Conservation (phyloP, 2,329 filamentous ascomycete genomes). For the Fusarium sp. region DNA sequence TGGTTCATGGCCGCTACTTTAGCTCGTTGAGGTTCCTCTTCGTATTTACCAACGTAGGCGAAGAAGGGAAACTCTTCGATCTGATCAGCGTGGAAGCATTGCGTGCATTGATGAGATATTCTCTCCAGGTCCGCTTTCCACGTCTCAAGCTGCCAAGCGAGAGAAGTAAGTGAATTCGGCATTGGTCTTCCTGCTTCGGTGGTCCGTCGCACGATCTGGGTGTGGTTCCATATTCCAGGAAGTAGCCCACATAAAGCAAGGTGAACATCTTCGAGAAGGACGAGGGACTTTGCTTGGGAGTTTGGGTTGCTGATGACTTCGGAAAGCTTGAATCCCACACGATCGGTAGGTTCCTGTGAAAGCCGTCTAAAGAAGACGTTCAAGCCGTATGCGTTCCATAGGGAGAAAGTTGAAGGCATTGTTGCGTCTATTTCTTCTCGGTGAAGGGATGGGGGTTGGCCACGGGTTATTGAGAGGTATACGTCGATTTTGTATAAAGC, state of each 20-base stretch:
- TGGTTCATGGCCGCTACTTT: slow-evolving; percentile 39
- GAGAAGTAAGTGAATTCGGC: slow-evolving; percentile 20
- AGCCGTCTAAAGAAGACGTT: slow-evolving; percentile 50
- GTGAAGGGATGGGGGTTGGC: slow-evolving; percentile 46
- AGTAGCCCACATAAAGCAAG: slow-evolving; percentile 45
- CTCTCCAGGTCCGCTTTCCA: slow-evolving; percentile 42
- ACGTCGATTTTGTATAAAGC: slow-evolving; percentile 53
- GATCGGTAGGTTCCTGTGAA: slow-evolving; percentile 45
- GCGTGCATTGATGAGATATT: slow-evolving; percentile 31
- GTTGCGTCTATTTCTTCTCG: slow-evolving; percentile 52
- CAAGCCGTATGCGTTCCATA: slow-evolving; percentile 53
- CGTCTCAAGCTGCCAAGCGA: slow-evolving; percentile 41
- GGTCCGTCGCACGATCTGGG: slow-evolving; percentile 39
- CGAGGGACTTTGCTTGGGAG: slow-evolving; percentile 37
- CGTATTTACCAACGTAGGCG: slow-evolving; percentile 45
- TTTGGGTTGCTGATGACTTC: slow-evolving; percentile 45
- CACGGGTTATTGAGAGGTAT: slow-evolving; percentile 47
- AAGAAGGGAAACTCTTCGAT: slow-evolving; percentile 30
- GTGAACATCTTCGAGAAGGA: slow-evolving; percentile 50
- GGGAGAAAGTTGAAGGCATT: slow-evolving; percentile 46
- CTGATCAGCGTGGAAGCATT: slow-evolving; percentile 17
- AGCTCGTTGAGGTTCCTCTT: slow-evolving; percentile 38
- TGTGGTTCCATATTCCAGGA: slow-evolving; percentile 46
- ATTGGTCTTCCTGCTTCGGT: slow-evolving; percentile 16
- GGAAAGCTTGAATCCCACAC: slow-evolving; percentile 44